These are phyloP conservation scores for Polygonum aviculare DNA, from an alignment of 148 eudicot species.

Conservation along the genomic window DNA sequence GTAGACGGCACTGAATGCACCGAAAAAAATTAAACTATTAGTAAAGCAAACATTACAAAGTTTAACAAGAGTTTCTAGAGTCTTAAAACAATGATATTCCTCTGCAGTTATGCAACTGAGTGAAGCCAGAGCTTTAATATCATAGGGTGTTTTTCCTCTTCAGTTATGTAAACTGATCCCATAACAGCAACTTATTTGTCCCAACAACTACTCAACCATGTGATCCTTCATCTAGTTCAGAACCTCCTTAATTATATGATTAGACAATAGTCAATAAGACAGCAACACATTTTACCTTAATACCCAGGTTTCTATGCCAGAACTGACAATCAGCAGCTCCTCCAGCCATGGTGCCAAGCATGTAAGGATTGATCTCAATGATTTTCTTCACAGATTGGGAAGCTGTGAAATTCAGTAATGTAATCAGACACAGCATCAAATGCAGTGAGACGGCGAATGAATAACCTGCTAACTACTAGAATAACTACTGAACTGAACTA, in stretches of 20 bases:
- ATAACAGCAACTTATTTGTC: neutral
- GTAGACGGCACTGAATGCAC: constrained; percentile 64
- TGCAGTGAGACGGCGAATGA: neutral
- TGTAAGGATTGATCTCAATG: constrained; percentile 88
- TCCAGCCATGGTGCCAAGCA: constrained; percentile 99
- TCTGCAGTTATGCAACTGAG: neutral
- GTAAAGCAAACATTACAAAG: neutral
- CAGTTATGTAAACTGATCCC: neutral
- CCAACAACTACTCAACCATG: neutral
- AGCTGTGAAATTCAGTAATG: constrained; percentile 33
- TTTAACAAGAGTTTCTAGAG: neutral
- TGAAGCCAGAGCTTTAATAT: neutral
- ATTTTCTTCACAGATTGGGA: constrained; percentile 97
- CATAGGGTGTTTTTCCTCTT: neutral
- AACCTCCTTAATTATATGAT: neutral
- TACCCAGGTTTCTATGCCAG: constrained; percentile 97
- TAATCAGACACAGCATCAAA: constrained; percentile 4
- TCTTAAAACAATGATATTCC: neutral
- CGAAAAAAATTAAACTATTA: constrained; percentile 2
- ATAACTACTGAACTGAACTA: neutral
- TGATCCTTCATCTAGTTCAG: neutral
- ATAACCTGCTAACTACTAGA: neutral
- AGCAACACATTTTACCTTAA: constrained; percentile 48
- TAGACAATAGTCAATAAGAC: neutral
- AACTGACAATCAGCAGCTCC: constrained; percentile 99